These are phyloP conservation scores for Kurtzmaniella fragi DNA, from an alignment of 805 yeast genomes.

Conservation along the genomic window DNA sequence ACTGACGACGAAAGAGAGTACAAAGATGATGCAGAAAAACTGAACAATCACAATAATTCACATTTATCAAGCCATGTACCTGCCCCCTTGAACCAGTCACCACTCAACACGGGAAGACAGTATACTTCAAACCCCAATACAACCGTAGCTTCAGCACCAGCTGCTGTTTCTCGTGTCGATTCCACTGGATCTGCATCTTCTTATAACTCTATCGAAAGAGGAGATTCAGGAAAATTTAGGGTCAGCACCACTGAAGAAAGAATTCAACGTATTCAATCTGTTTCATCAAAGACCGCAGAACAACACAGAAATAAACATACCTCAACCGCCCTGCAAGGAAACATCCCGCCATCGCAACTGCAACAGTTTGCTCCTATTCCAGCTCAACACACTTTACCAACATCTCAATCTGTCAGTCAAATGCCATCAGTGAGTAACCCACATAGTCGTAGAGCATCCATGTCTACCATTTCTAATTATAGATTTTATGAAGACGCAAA, in stretches of 20 bases:
- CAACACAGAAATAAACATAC: too few relatives aligned
- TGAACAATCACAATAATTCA: background rate
- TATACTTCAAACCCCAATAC: background rate
- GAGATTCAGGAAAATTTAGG: conserved; percentile 20
- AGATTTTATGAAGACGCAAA: too few relatives aligned
- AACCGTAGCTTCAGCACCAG: background rate
- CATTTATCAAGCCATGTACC: background rate
- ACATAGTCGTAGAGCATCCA: too few relatives aligned
- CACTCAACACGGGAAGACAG: background rate
- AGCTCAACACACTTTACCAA: too few relatives aligned
- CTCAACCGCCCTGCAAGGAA: too few relatives aligned
- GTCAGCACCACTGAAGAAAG: conserved; percentile 13
- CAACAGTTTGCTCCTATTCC: too few relatives aligned
- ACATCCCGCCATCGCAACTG: too few relatives aligned
- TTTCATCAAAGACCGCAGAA: background rate
- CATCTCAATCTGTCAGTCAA: too few relatives aligned
- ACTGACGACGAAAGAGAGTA: conserved; percentile 8
- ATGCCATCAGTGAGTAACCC: too few relatives aligned
- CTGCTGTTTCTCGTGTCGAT: conserved; percentile 1
- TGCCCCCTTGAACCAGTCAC: background rate
- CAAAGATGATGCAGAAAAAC: background rate
- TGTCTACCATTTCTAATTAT: too few relatives aligned
- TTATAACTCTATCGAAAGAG: conserved; percentile 28
- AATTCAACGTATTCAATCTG: conserved; percentile 6
- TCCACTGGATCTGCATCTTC: conserved; percentile 14